phyloP scores from a whole-genome alignment of 2,329 filamentous ascomycete genomes.

The Basipetospora chlamydospora region DNA sequence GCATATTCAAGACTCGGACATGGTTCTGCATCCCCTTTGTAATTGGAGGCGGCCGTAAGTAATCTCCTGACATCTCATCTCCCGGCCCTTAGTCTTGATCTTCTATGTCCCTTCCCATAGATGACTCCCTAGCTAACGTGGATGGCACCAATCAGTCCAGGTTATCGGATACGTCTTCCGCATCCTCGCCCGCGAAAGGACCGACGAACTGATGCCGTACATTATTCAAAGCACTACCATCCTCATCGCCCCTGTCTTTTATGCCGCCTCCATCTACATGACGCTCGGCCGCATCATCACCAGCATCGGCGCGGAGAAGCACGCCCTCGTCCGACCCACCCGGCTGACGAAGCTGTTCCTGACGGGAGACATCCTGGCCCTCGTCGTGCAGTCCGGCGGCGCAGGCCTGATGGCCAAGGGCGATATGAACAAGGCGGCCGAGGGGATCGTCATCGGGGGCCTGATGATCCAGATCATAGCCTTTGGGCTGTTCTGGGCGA shows the following conservation, averaged over 20 bases:
- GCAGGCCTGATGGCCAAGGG: constrained; percentile 13
- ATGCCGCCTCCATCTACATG: constrained; percentile 33
- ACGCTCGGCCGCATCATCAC: constrained; percentile 25
- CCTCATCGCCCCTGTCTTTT: constrained; percentile 24
- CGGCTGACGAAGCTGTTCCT: constrained; percentile 38
- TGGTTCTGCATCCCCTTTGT: constrained; percentile 40
- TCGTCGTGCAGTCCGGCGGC: constrained; percentile 19
- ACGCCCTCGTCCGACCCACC: constrained; percentile 25
- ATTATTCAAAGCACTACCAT: constrained; percentile 24
- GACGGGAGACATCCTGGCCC: constrained; percentile 30
- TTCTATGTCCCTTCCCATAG: not conserved
- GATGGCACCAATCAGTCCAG: constrained; percentile 22
- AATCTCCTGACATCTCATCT: not conserved
- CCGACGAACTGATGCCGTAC: constrained; percentile 18
- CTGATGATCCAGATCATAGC: constrained; percentile 39
- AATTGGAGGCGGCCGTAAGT: constrained; percentile 36
- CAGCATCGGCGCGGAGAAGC: constrained; percentile 21
- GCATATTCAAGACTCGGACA: constrained; percentile 24
- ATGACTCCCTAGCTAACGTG: constrained; percentile 1
- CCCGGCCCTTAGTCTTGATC: too few species aligned
- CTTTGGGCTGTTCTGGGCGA: constrained; percentile 37
- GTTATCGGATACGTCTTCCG: constrained; percentile 36
- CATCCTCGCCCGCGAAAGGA: constrained; percentile 27
- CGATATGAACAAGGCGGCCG: constrained; percentile 16
- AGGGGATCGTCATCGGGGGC: constrained; percentile 35